Evolutionary conservation across 148 eudicot genomes (phyloP), one percentile per base, ranked within the genome.

Genomic region (Heliosperma pusillum): DNA sequence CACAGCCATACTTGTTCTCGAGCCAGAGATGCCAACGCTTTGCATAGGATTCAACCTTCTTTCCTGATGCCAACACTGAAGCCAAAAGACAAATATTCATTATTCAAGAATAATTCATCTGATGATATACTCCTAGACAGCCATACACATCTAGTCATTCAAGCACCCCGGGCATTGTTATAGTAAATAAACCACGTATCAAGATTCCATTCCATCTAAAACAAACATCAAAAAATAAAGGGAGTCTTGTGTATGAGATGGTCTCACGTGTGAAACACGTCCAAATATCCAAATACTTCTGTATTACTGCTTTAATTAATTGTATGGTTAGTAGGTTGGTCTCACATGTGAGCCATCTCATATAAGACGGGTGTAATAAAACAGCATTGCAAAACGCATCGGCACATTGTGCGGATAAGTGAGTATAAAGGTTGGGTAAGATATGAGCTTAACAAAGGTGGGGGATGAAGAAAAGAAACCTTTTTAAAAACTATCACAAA

Each of bases 1-100:
- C 72, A 71, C 73, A 59, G 62, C 73, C 83, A 72, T 76, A 76
- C 64, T 72, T 61, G 56, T 67, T 25, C 40, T 36, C 69, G 25
- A 60, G 63, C 74, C 73, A 9, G 42, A 53, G 45, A 66, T 16
- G 21, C n/a, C 12, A 70, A 24, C 53, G 55, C 10, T 20, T 10
- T n/a, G 22, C 50, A 66, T 67, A 42, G 12, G 29, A 42, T 21
- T 67, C 20, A 26, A 42, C 25, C n/a, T 42, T n/a, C 26, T 67
- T 20, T 67, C 71, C 71, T 67, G 52, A 12, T 67, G 47, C 21
- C 71, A n/a, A 67, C 21, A 42, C 12, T 3, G 55, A 67, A 42
- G 17, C 71, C 26, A 67, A 67, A n/a, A 24, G 24, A 7, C 24
- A 44, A 67, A 10, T 9, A 66, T 36, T 36, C 15, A 42, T 20